These are phyloP conservation scores for Mortierella sp. DNA, from an alignment of 371 early-diverging fungal genomes.

Conservation along the genomic window DNA sequence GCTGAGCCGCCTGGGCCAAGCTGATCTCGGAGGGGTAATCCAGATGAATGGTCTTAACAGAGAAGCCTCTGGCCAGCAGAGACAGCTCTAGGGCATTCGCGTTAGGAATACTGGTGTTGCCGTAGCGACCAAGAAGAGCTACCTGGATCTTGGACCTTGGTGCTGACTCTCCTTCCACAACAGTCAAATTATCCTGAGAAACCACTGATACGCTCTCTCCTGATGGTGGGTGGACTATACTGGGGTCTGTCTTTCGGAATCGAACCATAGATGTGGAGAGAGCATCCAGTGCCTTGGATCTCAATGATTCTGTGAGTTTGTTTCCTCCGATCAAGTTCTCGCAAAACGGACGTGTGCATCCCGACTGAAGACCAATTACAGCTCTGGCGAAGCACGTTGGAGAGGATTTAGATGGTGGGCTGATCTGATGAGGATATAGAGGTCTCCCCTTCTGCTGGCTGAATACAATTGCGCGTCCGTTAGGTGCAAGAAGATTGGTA, in stretches of 20 bases:
- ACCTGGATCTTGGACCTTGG: constrained; percentile 50
- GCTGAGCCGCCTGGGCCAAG: constrained; percentile 45
- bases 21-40: constrained; percentile 40
- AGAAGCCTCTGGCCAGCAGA: constrained; percentile 49
- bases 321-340: constrained; percentile 46
- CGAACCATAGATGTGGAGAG: constrained; percentile 39
- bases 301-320: constrained; percentile 31
- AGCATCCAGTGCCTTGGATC: constrained; percentile 20
- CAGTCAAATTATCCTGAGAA: constrained; percentile 13
- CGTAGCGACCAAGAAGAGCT: constrained; percentile 48
- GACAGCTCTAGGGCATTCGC: constrained; percentile 39
- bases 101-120: constrained; percentile 55
- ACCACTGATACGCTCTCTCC: constrained; percentile 29
- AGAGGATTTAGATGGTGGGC: constrained; percentile 32
- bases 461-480: constrained; percentile 45
- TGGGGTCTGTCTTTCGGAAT: constrained; percentile 41
- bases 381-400: constrained; percentile 56
- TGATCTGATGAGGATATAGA: constrained; percentile 22
- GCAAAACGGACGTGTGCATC: constrained; percentile 51
- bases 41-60: constrained; percentile 47
- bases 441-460: constrained; percentile 6
- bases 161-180: constrained; percentile 37
- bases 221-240: constrained; percentile 36
- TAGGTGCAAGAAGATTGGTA: constrained; percentile 33
- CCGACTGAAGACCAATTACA: constrained; percentile 45